Base-by-base conservation (phyloP, 371 early-diverging fungal species). In the Mucor velutinosus region DNA sequence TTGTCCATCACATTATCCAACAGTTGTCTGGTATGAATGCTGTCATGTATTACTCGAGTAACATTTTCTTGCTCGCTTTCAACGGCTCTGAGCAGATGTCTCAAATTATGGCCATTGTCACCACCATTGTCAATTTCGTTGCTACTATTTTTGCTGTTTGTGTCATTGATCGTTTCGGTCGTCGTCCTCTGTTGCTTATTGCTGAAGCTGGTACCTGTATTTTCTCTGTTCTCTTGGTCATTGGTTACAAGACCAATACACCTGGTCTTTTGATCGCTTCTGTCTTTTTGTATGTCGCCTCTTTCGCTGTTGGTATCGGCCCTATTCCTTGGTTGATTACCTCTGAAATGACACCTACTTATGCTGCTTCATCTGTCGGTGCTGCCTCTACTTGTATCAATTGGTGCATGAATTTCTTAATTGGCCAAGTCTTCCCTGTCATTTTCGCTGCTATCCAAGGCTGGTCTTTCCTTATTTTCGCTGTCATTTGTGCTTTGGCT, bases 1-100 rank as follows among this genome's bases (percentile, higher is more conserved):
- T 86, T 27, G 43, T 74, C 12, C 65, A 84, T 25, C 85, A 87
- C 58, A 73, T 75, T 7, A 68, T 76, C 23, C 97, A 96, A 73
- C 95, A 95, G 77, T 76, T 93, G 15, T 85, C 89, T 15, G 95
- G 95, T 32, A 94, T 97, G 81, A 94, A 95, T 67, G 93, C 90
- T 58, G 86, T 92, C 62, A 80, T 90, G 69, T 87, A 90, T 68
- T 96, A 92, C 72, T 94, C 94, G 19, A 89, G 91, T 0, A 75
- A 87, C 82, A 65, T 89, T 78, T 58, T 85, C 78, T 23, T 84
- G 77, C 60, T 86, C 21, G 73, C 71, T 2, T 76, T 76, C 35
- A 67, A 77, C 75, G 49, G 49, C 3, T 49, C 49, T 49, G 74
- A 62, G 72, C 75, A 74, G 69, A 65, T 75, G 23, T 88, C 73